These are phyloP conservation scores for Curvularia sp. DNA, from an alignment of 2,329 filamentous ascomycete species.

Conservation along the genomic window DNA sequence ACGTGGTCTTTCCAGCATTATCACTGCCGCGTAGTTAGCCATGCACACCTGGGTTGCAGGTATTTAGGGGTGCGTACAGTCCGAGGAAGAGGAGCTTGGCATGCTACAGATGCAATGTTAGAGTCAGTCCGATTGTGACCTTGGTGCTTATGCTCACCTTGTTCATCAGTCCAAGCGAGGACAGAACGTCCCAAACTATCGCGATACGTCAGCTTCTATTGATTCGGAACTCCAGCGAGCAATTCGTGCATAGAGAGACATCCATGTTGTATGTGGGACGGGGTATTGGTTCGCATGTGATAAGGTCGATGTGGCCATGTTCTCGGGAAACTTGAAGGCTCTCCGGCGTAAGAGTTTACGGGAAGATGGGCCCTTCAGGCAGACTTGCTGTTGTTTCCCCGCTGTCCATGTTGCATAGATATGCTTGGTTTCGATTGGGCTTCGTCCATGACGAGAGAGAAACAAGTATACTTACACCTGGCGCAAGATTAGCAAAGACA, in stretches of 20 bases:
- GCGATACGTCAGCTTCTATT: constrained; percentile 17
- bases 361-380: not conserved
- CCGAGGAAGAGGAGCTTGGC: constrained; percentile 76
- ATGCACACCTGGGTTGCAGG: not conserved
- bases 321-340: not conserved
- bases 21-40: constrained; percentile 77
- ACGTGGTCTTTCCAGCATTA: constrained; percentile 95
- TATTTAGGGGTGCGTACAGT: constrained; percentile 54
- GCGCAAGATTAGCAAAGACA: constrained; percentile 22
- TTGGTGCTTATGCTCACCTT: constrained; percentile 58
- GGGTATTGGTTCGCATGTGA: constrained; percentile 8
- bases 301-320: not conserved
- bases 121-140: not conserved
- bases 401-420: not conserved
- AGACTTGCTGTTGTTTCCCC: not conserved
- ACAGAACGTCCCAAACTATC: constrained; percentile 85
- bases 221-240: not conserved
- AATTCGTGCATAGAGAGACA: not conserved
- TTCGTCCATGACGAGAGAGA: constrained; percentile 9
- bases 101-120: constrained; percentile 58
- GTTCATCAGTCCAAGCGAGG: constrained; percentile 86
- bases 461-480: constrained; percentile 41
- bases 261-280: not conserved
- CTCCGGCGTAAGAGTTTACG: not conserved
- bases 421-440: constrained; percentile 1